Conservation (phyloP, 768 basidiomycete species). For the Rhodotorula graminis region DNA sequence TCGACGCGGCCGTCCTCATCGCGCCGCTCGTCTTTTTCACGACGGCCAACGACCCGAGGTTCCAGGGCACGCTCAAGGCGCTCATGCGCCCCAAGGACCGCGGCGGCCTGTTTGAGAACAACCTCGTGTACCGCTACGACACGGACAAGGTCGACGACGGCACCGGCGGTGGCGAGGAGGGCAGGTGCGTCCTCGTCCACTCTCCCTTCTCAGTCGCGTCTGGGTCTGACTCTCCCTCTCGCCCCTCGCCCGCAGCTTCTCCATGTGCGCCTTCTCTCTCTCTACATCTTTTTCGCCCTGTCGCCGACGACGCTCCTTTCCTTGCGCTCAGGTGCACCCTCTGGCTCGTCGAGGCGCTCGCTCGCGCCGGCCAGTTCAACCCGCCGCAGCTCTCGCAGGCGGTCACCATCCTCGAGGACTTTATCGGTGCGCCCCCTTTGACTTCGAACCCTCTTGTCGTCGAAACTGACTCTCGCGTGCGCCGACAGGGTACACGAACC, state of each 20-base stretch:
- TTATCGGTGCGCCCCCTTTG: constrained; percentile 43
- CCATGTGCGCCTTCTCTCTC: constrained; percentile 53
- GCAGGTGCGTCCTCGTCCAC: not conserved
- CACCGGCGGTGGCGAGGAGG: constrained; percentile 56
- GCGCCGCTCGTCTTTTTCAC: constrained; percentile 89
- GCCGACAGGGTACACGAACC: constrained; percentile 69
- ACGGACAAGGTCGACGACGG: constrained; percentile 79
- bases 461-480: not conserved
- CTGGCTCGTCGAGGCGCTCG: constrained; percentile 68
- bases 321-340: constrained; percentile 56
- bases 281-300: not conserved
- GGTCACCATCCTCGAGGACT: constrained; percentile 74
- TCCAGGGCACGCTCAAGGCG: constrained; percentile 73
- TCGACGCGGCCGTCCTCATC: constrained; percentile 84
- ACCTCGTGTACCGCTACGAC: constrained; percentile 81
- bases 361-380: constrained; percentile 78
- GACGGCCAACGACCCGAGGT: constrained; percentile 66
- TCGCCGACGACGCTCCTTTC: not conserved
- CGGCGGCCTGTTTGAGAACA: constrained; percentile 58
- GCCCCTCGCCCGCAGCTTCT: constrained; percentile 35
- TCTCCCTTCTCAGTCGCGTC: not conserved
- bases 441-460: constrained; percentile 56
- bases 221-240: not conserved
- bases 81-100: constrained; percentile 82
- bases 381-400: constrained; percentile 61